Conservation (phyloP, 2,329 filamentous ascomycete genomes). For the Aspergillus spinulosporus region DNA sequence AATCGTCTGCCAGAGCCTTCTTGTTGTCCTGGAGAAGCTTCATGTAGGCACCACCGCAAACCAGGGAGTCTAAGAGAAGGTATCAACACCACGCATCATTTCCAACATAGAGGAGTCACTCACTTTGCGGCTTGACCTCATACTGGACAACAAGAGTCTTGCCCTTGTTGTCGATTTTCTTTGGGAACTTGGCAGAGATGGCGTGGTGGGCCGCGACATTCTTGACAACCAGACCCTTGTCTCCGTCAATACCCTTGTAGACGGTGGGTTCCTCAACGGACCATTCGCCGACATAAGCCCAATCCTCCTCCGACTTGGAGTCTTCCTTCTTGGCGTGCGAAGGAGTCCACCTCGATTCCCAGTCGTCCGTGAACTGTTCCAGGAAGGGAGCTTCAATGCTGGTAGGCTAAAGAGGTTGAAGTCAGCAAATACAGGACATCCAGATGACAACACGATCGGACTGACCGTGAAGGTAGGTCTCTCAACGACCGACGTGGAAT, state of each 20-base stretch:
- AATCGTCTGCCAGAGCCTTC: constrained; percentile 94
- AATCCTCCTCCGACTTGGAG: constrained; percentile 77
- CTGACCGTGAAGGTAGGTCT: constrained; percentile 87
- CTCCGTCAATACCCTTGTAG: constrained; percentile 88
- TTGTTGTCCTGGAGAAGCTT: constrained; percentile 98
- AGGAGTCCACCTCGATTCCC: constrained; percentile 89
- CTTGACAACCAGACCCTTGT: constrained; percentile 97
- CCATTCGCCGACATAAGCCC: constrained; percentile 98
- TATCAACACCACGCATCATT: constrained; percentile 4
- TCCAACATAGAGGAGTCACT: constrained; percentile 40
- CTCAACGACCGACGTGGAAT: constrained; percentile 58
- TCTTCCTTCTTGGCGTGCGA: constrained; percentile 97
- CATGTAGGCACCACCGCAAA: constrained; percentile 98
- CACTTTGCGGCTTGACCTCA: constrained; percentile 98
- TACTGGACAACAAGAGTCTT: constrained; percentile 98
- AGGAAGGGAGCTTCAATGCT: constrained; percentile 89
- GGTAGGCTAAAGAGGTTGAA: constrained; percentile 64
- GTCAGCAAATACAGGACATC: constrained; percentile 18
- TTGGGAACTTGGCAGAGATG: constrained; percentile 97
- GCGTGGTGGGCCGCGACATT: constrained; percentile 97
- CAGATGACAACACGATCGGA: constrained; percentile 24
- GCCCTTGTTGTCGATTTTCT: constrained; percentile 94
- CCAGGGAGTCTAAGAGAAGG: constrained; percentile 70
- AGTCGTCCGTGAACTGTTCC: constrained; percentile 97
- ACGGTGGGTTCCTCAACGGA: constrained; percentile 89